A percentile compares a stretch with the other conserved stretches of the same genome.
phyloP scores from a whole-genome alignment of 2,329 filamentous ascomycete genomes.

The Pyricularia sp. region DNA sequence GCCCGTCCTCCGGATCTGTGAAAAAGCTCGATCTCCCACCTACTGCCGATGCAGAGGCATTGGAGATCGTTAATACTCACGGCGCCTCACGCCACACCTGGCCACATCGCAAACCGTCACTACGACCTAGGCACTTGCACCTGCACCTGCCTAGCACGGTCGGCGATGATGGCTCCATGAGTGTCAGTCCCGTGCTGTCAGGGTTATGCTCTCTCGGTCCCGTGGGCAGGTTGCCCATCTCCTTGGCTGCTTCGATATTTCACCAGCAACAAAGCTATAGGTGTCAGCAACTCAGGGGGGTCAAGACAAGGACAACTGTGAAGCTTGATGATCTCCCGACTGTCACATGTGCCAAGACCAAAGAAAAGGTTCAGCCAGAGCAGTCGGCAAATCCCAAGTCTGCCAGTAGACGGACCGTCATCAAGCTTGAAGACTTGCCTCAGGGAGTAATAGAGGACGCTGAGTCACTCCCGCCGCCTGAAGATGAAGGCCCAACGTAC shows the following conservation, averaged over 20 bases:
- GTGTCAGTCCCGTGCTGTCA: neutral
- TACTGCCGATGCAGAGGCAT: neutral
- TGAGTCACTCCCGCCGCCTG: conserved; percentile 23
- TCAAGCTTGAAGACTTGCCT: conserved; percentile 43
- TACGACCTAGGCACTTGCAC: neutral
- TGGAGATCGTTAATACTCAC: neutral
- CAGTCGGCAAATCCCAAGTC: neutral
- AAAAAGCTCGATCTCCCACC: neutral
- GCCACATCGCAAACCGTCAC: neutral
- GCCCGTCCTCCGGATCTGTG: neutral
- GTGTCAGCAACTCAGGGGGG: neutral
- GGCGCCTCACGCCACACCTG: neutral
- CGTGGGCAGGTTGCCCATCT: neutral
- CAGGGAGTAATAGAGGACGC: conserved; percentile 37
- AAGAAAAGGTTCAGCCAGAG: neutral
- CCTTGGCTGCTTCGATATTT: neutral
- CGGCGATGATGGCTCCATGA: neutral
- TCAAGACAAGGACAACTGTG: neutral
- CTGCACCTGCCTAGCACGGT: neutral
- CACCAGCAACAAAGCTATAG: neutral
- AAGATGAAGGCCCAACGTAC: conserved; percentile 41
- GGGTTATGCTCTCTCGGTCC: neutral
- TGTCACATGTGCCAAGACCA: conserved; percentile 17
- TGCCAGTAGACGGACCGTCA: conserved; percentile 12
- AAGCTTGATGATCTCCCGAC: neutral